phyloP scores from a whole-genome alignment of 75 land plant genomes.

The Picea glauca region DNA sequence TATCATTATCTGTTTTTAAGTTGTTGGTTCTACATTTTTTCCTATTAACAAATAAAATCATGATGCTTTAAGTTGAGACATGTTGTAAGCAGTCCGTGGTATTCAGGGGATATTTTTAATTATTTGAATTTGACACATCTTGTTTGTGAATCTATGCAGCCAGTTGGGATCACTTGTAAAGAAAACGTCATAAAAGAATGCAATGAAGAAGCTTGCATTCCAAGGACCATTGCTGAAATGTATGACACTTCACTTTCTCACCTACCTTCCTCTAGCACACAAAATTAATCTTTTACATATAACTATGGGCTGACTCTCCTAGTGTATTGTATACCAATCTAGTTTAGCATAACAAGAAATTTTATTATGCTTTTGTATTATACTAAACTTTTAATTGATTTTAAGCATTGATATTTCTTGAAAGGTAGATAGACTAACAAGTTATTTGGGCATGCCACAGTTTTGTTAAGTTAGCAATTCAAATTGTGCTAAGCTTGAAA shows the following conservation, averaged over 20 bases:
- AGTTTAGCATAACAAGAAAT: background rate
- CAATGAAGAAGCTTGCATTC: constrained; percentile 95
- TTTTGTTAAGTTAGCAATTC: background rate
- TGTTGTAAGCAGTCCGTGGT: too few relatives aligned
- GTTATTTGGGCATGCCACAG: background rate
- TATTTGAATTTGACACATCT: background rate
- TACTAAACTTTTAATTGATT: background rate
- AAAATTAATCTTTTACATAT: background rate
- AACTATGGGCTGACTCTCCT: background rate
- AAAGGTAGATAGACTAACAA: background rate
- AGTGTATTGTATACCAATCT: background rate
- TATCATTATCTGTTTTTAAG: background rate
- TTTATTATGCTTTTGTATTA: background rate
- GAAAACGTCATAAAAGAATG: constrained; percentile 96
- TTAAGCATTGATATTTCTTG: background rate
- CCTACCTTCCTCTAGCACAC: background rate
- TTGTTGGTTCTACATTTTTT: background rate
- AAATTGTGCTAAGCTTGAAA: background rate
- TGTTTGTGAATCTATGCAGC: constrained; percentile 36
- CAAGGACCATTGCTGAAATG: constrained; percentile 50
- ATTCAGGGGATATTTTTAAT: background rate
- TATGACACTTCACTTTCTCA: constrained; percentile 18
- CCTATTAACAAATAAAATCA: background rate
- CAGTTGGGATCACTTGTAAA: constrained; percentile 74
- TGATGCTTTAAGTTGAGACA: background rate